Percentiles rank a stretch among this genome's conserved stretches.
phyloP scores from a whole-genome alignment of 768 basidiomycete genomes.

The Amanita rimosa region DNA sequence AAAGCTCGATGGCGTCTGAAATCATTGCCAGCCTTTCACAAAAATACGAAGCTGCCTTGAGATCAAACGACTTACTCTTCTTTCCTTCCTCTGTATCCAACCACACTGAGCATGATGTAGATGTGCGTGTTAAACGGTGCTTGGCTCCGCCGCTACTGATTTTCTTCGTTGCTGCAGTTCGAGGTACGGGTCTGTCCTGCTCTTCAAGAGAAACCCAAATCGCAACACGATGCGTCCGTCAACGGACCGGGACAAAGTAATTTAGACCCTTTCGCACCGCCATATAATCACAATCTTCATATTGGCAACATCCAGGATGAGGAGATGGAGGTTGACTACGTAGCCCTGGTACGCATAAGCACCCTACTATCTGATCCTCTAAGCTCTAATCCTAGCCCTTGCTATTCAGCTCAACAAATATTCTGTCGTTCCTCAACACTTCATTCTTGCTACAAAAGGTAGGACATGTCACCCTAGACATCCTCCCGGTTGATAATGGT shows the following conservation, averaged over 20 bases:
- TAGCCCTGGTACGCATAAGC: slow-evolving; percentile 47
- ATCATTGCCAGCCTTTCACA: slow-evolving; percentile 44
- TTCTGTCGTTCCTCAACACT: slow-evolving; percentile 75
- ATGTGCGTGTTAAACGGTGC: slow-evolving; percentile 33
- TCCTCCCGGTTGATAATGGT: background rate
- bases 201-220: slow-evolving; percentile 60
- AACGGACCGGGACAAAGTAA: background rate
- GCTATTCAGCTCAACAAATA: slow-evolving; percentile 68
- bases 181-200: slow-evolving; percentile 81
- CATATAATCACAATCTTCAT: slow-evolving; percentile 67
- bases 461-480: background rate
- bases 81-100: slow-evolving; percentile 63
- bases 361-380: background rate
- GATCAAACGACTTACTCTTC: slow-evolving; percentile 60
- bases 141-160: background rate
- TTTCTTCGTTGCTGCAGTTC: slow-evolving; percentile 39
- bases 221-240: background rate
- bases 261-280: slow-evolving; percentile 76
- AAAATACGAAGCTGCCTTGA: slow-evolving; percentile 46
- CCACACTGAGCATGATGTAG: slow-evolving; percentile 48
- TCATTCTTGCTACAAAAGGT: slow-evolving; percentile 85
- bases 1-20: slow-evolving; percentile 20
- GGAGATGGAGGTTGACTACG: slow-evolving; percentile 45
- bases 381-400: background rate
- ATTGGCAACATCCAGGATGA: slow-evolving; percentile 67